Base-by-base conservation (phyloP, 1,284 basidiomycete genomes). In the Peniophora sp. region DNA sequence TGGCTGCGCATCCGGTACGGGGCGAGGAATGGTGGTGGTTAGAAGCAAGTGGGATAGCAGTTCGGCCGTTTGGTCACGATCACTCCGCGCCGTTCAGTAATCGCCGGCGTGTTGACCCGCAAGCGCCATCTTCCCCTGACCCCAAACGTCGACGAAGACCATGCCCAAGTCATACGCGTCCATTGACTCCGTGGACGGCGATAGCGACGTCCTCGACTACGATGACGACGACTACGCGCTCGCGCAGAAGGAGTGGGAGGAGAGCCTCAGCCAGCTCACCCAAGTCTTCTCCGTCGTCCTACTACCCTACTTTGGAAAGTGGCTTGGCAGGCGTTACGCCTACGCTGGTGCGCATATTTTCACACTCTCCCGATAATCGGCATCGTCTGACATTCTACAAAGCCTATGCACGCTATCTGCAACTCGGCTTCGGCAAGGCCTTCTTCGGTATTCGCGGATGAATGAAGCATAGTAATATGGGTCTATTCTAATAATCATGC, bases 171-270 rank as follows among this genome's bases (percentile, higher is more conserved):
- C 76, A n/a, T 62, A 71, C 50, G 57, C 61, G 48, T 77, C 76
- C n/a, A 57, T 75, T 49, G 74, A 73, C 57, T 61, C 65, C 32
- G 43, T 23, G 12, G 43, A 45, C 23, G 20, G 23, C 43, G 43
- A 45, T 22, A 22, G 14, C 36, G 65, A 68, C 20, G 78, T 83
- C 32, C 68, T 73, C 53, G 61, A 60, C 60, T 78, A 70, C 15
- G 78, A 77, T 61, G 84, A 87, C 64, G 75, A 73, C 6, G 87
- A 90, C 55, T 85, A 83, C 56, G 83, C 87, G 15, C 70, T 90
- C 52, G 88, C 89, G 8, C 88, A 92, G 66, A 77, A 87, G 60
- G 92, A 97, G 71, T 96, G 93, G 93, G 87, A 92, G 61, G 93
- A 96, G 67, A 89, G 85, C 61, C 61, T 96, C 49, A 71, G 81